Evolutionary conservation across 768 basidiomycete species (phyloP).

Genomic region (Pulveroboletus frians): DNA sequence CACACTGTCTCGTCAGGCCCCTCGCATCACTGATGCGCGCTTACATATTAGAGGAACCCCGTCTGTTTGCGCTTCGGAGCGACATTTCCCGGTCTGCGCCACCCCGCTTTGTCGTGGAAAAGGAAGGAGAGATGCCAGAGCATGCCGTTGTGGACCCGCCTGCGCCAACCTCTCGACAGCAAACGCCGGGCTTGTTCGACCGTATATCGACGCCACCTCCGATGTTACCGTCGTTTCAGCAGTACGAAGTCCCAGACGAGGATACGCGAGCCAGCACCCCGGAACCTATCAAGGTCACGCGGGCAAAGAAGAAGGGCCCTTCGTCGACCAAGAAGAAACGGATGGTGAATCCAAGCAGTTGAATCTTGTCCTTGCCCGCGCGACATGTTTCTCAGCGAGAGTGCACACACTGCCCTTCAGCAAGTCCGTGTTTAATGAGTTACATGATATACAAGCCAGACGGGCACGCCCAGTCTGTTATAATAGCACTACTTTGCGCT

Average conservation of each 20-base stretch:
- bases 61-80: conserved; percentile 43
- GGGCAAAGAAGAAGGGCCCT: conserved; percentile 58
- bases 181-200: conserved; percentile 25
- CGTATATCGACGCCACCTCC: conserved; percentile 34
- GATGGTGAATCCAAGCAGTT: conserved; percentile 31
- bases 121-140: conserved; percentile 82
- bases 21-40: conserved; percentile 22
- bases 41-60: conserved; percentile 28
- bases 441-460: conserved; percentile 25
- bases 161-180: conserved; percentile 24
- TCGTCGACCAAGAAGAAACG: conserved; percentile 63
- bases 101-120: conserved; percentile 60
- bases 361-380: background rate
- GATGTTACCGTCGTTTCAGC: conserved; percentile 39
- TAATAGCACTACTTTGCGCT: conserved; percentile 17
- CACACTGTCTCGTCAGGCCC: background rate
- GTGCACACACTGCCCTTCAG: background rate
- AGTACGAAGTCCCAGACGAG: conserved; percentile 47
- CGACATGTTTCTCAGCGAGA: background rate
- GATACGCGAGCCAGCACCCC: conserved; percentile 50
- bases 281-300: conserved; percentile 71
- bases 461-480: conserved; percentile 12
- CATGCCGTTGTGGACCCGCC: conserved; percentile 32
- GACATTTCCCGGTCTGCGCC: conserved; percentile 37
- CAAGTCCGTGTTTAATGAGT: conserved; percentile 11